Evolutionary conservation across 371 early-diverging fungal species (phyloP).

Genomic region (Smittium culicis): DNA sequence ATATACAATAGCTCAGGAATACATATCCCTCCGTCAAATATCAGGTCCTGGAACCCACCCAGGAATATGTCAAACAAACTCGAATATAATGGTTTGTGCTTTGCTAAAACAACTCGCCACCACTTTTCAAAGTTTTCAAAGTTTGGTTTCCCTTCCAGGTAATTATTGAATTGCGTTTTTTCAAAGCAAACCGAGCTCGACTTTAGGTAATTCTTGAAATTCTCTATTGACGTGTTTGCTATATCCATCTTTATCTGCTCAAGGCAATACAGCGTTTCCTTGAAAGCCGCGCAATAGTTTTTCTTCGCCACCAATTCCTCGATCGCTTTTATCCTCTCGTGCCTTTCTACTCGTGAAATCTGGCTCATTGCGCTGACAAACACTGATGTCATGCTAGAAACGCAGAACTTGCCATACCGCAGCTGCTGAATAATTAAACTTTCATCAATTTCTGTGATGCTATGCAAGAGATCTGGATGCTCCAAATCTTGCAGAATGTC

Average conservation of each 20-base stretch:
- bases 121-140: background rate
- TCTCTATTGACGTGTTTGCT: constrained; percentile 29
- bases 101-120: background rate
- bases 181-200: constrained; percentile 28
- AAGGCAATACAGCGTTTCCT: constrained; percentile 21
- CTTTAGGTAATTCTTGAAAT: constrained; percentile 31
- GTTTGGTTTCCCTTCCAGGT: background rate
- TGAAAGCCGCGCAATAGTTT: constrained; percentile 22
- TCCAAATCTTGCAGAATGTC: constrained; percentile 24
- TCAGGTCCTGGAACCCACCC: background rate
- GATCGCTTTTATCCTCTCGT: constrained; percentile 21
- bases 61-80: background rate
- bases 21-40: background rate
- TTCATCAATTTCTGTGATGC: constrained; percentile 13
- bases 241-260: constrained; percentile 32
- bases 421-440: too few relatives aligned
- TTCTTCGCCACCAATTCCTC: constrained; percentile 17
- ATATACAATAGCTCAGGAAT: constrained; percentile 3
- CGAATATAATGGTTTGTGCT: background rate
- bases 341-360: too few relatives aligned
- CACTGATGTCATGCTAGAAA: too few relatives aligned
- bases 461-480: background rate
- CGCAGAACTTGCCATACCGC: too few relatives aligned
- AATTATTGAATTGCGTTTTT: constrained; percentile 22
- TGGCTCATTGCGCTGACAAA: too few relatives aligned